Conservation (phyloP, 306 rosid species). For the Fagus crenata region DNA sequence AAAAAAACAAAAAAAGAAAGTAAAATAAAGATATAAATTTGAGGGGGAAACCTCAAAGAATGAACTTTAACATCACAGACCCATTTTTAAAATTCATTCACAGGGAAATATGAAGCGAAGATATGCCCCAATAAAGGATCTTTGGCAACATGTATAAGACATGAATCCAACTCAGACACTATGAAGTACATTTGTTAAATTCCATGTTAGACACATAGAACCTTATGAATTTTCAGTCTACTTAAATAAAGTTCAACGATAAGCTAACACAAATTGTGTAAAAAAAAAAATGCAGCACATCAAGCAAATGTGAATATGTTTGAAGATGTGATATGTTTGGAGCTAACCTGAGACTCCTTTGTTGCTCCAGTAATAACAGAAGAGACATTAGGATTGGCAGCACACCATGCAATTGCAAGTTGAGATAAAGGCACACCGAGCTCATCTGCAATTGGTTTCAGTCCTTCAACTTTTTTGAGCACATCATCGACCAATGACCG, state of each 20-base stretch:
- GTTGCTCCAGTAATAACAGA: constrained; percentile 96
- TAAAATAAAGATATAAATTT: constrained; percentile 5
- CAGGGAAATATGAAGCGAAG: not conserved
- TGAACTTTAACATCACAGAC: not conserved
- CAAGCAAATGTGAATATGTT: not conserved
- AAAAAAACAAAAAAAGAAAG: not conserved
- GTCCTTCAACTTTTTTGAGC: constrained; percentile 76
- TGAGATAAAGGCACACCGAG: constrained; percentile 83
- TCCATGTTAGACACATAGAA: not conserved
- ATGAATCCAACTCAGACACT: not conserved
- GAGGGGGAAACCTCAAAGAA: not conserved
- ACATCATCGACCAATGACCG: constrained; percentile 84
- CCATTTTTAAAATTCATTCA: not conserved
- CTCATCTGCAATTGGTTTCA: constrained; percentile 97
- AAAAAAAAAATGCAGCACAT: not conserved
- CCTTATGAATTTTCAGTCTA: not conserved
- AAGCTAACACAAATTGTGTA: not conserved
- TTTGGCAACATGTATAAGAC: not conserved
- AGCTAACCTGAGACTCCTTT: constrained; percentile 94
- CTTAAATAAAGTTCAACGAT: not conserved
- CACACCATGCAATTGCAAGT: constrained; percentile 96
- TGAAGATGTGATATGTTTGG: not conserved
- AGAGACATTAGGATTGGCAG: constrained; percentile 91
- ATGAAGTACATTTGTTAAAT: not conserved
- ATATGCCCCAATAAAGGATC: not conserved